These are phyloP conservation scores for Citrus inodora DNA, from an alignment of 345 rosid genomes.

Conservation along the genomic window DNA sequence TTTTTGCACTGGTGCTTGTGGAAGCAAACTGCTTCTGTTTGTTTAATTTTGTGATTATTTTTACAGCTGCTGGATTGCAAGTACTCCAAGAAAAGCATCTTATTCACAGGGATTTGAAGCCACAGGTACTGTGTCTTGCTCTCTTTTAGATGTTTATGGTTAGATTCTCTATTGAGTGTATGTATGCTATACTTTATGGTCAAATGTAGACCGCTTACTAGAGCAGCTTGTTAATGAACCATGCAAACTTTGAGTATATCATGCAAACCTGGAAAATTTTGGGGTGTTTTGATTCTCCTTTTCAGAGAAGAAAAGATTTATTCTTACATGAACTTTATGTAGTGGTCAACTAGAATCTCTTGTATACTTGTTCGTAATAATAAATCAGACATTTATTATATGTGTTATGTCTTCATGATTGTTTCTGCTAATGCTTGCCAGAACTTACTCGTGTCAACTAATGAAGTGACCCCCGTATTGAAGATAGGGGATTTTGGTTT, in stretches of 20 bases:
- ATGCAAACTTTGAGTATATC: not conserved
- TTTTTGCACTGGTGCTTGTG: not conserved
- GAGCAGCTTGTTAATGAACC: not conserved
- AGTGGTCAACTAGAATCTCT: not conserved
- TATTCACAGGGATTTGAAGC: slow-evolving; percentile 83
- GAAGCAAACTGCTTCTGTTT: not conserved
- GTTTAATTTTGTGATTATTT: slow-evolving; percentile 13
- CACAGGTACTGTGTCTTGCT: slow-evolving; percentile 50
- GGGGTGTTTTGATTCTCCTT: not conserved
- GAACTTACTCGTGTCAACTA: slow-evolving; percentile 68
- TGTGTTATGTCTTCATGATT: slow-evolving; percentile 13
- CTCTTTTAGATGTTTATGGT: slow-evolving; percentile 1
- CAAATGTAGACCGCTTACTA: not conserved
- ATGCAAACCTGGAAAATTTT: not conserved
- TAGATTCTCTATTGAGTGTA: slow-evolving; percentile 1
- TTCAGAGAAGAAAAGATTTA: not conserved
- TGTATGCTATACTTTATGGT: not conserved
- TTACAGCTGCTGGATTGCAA: slow-evolving; percentile 78
- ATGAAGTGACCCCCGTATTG: slow-evolving; percentile 47
- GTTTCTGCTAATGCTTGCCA: slow-evolving; percentile 28
- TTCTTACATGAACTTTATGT: not conserved
- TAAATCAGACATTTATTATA: not conserved
- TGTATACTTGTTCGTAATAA: slow-evolving; percentile 5
- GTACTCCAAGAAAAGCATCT: slow-evolving; percentile 80
- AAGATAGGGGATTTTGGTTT: slow-evolving; percentile 93